phyloP scores from a whole-genome alignment of 1,139 yeast species.

The Pichia sp. region DNA sequence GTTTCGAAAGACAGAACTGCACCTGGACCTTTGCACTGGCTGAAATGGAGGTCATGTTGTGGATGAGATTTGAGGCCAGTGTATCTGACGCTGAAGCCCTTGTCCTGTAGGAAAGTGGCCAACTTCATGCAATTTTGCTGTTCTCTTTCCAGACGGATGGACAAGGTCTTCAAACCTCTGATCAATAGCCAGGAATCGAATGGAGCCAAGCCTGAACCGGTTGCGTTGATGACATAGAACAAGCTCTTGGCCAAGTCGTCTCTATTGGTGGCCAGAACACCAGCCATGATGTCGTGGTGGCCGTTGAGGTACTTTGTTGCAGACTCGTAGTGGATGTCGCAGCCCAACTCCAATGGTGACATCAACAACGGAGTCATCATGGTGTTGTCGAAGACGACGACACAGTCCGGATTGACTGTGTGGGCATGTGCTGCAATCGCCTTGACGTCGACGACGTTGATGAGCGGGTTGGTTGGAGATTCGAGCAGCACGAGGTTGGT shows the following conservation, averaged over 20 bases:
- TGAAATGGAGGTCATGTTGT: constrained; percentile 70
- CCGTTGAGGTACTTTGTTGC: constrained; percentile 92
- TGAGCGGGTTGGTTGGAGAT: constrained; percentile 88
- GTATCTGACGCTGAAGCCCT: constrained; percentile 68
- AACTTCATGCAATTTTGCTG: constrained; percentile 71
- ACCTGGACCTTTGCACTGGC: constrained; percentile 81
- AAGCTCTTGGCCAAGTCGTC: constrained; percentile 61
- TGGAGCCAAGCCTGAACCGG: constrained; percentile 88
- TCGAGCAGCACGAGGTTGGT: constrained; percentile 79
- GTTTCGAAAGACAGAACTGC: constrained; percentile 89
- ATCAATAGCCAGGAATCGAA: constrained; percentile 85
- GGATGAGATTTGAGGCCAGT: constrained; percentile 84
- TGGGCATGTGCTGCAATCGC: constrained; percentile 65
- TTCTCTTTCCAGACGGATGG: constrained; percentile 81
- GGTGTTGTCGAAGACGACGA: constrained; percentile 88
- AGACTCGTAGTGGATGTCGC: constrained; percentile 86
- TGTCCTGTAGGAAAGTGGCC: constrained; percentile 64
- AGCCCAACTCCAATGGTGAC: constrained; percentile 81
- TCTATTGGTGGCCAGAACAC: constrained; percentile 70
- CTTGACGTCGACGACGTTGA: constrained; percentile 78
- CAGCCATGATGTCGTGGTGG: constrained; percentile 96
- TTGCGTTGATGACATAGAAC: constrained; percentile 76
- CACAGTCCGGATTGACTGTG: constrained; percentile 56
- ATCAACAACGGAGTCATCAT: constrained; percentile 90
- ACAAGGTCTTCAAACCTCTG: constrained; percentile 82